Evolutionary conservation across 2,329 filamentous ascomycete species (phyloP).

Genomic region (Blastomyces parvus): DNA sequence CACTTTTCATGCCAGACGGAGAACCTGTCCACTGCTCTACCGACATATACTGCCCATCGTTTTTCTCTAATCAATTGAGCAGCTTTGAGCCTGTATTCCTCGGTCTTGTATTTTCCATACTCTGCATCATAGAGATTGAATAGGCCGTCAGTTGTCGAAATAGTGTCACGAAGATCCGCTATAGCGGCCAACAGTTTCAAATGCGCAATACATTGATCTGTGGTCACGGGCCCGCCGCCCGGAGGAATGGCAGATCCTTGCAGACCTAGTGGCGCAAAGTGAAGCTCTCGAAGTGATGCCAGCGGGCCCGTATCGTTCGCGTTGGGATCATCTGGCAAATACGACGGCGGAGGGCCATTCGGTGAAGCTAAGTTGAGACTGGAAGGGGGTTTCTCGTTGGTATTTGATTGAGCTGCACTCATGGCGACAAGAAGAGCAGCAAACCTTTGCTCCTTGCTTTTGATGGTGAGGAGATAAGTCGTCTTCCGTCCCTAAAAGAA

Average conservation of each 20-base stretch:
- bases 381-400: background rate
- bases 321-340: background rate
- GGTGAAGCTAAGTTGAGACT: no score
- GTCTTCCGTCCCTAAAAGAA: background rate
- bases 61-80: conserved; percentile 56
- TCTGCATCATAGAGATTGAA: conserved; percentile 53
- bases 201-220: conserved; percentile 58
- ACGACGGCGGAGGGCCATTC: background rate
- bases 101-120: conserved; percentile 25
- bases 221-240: conserved; percentile 21
- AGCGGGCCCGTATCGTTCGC: background rate
- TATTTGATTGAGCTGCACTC: conserved; percentile 1
- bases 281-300: conserved; percentile 6
- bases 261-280: background rate
- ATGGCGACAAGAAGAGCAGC: background rate
- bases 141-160: conserved; percentile 57
- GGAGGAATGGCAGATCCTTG: background rate
- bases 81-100: conserved; percentile 32
- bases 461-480: background rate
- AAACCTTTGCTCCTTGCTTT: background rate
- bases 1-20: conserved; percentile 51
- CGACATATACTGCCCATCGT: conserved; percentile 61
- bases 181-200: conserved; percentile 63
- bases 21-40: conserved; percentile 60
- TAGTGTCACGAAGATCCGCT: conserved; percentile 55